Conservation (phyloP, 257 asterid species). For the Nicotiana undulata region DNA sequence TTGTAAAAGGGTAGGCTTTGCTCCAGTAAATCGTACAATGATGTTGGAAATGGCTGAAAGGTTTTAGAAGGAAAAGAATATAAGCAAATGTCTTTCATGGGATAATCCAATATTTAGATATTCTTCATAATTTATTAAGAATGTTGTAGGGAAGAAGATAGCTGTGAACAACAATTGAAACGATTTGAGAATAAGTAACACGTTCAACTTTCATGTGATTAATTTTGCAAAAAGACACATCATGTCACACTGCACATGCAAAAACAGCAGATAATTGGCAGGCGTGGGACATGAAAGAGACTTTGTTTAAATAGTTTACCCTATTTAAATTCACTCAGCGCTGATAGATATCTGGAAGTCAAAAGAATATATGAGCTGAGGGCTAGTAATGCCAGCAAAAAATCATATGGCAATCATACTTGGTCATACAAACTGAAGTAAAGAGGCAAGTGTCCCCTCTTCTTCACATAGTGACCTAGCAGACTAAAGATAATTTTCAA, state of each 20-base stretch:
- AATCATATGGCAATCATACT: background rate
- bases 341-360: background rate
- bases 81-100: background rate
- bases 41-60: slow-evolving; percentile 67
- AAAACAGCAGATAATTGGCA: background rate
- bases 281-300: background rate
- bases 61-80: background rate
- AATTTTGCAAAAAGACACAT: background rate
- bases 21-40: slow-evolving; percentile 72
- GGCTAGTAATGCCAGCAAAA: background rate
- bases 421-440: background rate
- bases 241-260: background rate
- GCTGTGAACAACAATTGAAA: background rate
- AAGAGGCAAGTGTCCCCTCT: background rate
- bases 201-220: background rate
- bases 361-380: background rate
- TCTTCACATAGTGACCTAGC: background rate
- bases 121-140: background rate
- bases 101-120: background rate
- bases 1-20: slow-evolving; percentile 76
- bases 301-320: background rate
- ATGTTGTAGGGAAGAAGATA: background rate
- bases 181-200: background rate
- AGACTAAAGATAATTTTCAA: background rate
- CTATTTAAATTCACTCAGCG: background rate